phyloP scores from a whole-genome alignment of 2,329 filamentous ascomycete species.

The Ilyonectria mors-panacis region DNA sequence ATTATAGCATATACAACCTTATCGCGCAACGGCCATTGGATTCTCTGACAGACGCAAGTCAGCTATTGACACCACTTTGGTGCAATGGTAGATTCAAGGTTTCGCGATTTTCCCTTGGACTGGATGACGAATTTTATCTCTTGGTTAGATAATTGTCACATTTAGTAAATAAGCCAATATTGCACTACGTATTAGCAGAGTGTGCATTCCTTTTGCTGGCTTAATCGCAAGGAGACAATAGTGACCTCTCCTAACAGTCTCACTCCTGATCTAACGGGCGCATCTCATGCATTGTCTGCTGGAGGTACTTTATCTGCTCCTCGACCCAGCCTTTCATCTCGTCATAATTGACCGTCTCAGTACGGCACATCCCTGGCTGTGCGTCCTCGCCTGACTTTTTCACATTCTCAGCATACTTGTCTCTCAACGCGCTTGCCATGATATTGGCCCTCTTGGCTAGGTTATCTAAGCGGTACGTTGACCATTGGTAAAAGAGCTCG shows the following conservation, averaged over 20 bases:
- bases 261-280: conserved; percentile 10
- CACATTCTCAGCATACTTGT: conserved; percentile 46
- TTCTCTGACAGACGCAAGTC: too few species aligned
- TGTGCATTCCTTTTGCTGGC: background rate
- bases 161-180: background rate
- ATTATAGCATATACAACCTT: too few species aligned
- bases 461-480: conserved; percentile 48
- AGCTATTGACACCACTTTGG: too few species aligned
- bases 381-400: conserved; percentile 40
- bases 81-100: too few species aligned
- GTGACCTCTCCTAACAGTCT: too few species aligned
- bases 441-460: conserved; percentile 37
- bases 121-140: too few species aligned
- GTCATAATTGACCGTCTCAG: conserved; percentile 47
- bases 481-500: conserved; percentile 51
- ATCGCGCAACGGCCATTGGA: too few species aligned
- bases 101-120: too few species aligned
- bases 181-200: background rate
- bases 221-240: background rate
- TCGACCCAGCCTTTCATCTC: conserved; percentile 47
- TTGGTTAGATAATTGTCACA: too few species aligned
- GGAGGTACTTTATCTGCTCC: conserved; percentile 50
- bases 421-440: conserved; percentile 36
- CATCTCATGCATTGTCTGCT: conserved; percentile 52
- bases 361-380: conserved; percentile 41